Evolutionary conservation across 352 stramenopile species (phyloP), one percentile per base, ranked within the genome.

Genomic region (Phytophthora nicotianae): DNA sequence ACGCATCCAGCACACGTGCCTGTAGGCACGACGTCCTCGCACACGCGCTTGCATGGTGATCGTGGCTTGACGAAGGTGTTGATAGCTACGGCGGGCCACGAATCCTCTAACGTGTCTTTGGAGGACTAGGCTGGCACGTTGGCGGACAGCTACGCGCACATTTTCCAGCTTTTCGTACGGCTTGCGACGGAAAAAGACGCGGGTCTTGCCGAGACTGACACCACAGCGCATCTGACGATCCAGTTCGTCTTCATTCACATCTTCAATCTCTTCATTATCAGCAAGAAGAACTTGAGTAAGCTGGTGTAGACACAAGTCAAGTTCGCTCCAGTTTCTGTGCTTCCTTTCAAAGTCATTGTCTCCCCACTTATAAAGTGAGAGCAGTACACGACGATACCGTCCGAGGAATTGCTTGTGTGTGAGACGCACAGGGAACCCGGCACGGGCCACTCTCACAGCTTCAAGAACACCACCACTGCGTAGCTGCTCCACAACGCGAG

Each of bases 151-250:
- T 5, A 74, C 71, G 16, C 81, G 67, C 26, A 89, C 29, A 59
- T 79, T 87, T 58, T 98, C 95, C 13, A 98, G 80, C 50, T 89
- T 86, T 67, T 99, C 95, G 69, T 98, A 97, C 17, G 92, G 88
- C 21, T 91, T 84, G 45, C 97, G 97, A 29, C 93, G 87, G 71
- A 98, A 97, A 66, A 98, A 99, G 3, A 99, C 90, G 37, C 95
- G 97, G 2, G 92, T 97, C 41, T 87, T 84, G 61, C 96, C 95
- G 20, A 98, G 52, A 70, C 77, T 85, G 23, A 95, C 81, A 27
- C 80, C 81, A 23, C 67, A 75, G 6, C 64, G 65, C 7, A 67
- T 55, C 21, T 72, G 61, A 11, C 49, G 48, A 40, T 35, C 49
- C 21, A 67, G 35, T 16, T 79, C 72, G n/a, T 68, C 54, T 3